A percentile compares a stretch with the other conserved stretches of the same genome.
Evolutionary conservation across 176 grass and related monocot genomes (phyloP).

Genomic region (Oryza longistaminata): DNA sequence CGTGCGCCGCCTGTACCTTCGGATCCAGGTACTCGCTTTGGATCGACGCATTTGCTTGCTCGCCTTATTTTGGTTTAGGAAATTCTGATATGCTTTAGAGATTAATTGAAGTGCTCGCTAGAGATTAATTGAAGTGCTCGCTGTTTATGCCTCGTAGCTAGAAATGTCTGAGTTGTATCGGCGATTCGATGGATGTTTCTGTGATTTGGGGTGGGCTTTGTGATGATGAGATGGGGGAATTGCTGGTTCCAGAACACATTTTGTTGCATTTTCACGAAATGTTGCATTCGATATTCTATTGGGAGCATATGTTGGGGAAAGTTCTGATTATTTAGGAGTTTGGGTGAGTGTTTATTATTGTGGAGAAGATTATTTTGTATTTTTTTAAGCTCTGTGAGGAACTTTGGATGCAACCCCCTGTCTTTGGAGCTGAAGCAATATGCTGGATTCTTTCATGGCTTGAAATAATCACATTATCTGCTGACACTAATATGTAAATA

Average conservation of each 20-base stretch:
- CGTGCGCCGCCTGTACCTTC: slow-evolving; percentile 69
- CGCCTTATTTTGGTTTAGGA: background rate
- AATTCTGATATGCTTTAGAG: background rate
- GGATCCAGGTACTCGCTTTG: slow-evolving; percentile 54
- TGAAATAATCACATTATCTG: slow-evolving; percentile 14
- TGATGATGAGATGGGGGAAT: background rate
- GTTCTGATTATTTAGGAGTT: background rate
- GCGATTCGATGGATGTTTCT: background rate
- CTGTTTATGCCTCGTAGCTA: background rate
- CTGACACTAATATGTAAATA: background rate
- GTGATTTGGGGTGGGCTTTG: background rate
- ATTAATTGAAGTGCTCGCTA: background rate
- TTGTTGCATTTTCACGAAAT: background rate
- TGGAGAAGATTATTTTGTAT: background rate
- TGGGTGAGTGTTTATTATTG: background rate
- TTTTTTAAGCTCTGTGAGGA: background rate
- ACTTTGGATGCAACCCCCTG: background rate
- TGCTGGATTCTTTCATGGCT: background rate
- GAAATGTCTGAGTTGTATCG: background rate
- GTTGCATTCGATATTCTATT: background rate
- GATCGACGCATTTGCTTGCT: background rate
- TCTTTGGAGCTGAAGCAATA: background rate
- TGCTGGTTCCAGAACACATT: background rate
- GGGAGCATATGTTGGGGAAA: background rate
- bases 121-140: background rate